Evolutionary conservation across 306 rosid species (phyloP), one percentile per base, ranked within the genome.

Genomic region (Sesbania bispinosa): DNA sequence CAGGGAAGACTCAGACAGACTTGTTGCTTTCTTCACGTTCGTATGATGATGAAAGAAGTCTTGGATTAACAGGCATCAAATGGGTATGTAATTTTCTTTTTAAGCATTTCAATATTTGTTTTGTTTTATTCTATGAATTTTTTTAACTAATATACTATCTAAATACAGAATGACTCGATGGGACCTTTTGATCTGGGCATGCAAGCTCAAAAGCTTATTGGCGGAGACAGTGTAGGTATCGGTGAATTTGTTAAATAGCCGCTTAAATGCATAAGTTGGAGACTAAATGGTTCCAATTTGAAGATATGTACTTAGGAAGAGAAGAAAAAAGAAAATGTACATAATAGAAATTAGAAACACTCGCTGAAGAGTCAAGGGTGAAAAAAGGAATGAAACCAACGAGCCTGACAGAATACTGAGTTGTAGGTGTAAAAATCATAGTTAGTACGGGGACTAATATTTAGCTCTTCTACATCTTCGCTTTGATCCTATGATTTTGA

Each of bases 161-260:
- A 24, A 15, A 30, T 50, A 10, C 92, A 94, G 98, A 76, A 73
- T 0, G 92, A 94, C 20, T 89, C 97, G 15, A 66, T 85, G 79
- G 95, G 95, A 67, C 93, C 97, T 26, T 94, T 91, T 72, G 98
- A 88, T 82, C 88, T 93, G 70, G 96, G 94, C 61, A 63, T 84
- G 77, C 82, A 89, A 18, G 72, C 90, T 18, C 76, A 78, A 73
- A 89, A 86, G 80, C 68, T 75, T 41, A 42, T 69, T 29, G 65
- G 79, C 23, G 90, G 81, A 35, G 97, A 85, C 72, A 69, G 59
- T 32, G 59, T 59, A 57, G 69, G 83, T 84, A 64, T 69, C 8
- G 74, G 73, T 26, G 81, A 74, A 79, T 87, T 79, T 83, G 85
- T 82, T 23, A 77, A 85, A 69, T 83, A 89, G 77, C 67, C 19